Evolutionary conservation across 202 grass and related monocot genomes (phyloP).

Genomic region (Setaria viridis): DNA sequence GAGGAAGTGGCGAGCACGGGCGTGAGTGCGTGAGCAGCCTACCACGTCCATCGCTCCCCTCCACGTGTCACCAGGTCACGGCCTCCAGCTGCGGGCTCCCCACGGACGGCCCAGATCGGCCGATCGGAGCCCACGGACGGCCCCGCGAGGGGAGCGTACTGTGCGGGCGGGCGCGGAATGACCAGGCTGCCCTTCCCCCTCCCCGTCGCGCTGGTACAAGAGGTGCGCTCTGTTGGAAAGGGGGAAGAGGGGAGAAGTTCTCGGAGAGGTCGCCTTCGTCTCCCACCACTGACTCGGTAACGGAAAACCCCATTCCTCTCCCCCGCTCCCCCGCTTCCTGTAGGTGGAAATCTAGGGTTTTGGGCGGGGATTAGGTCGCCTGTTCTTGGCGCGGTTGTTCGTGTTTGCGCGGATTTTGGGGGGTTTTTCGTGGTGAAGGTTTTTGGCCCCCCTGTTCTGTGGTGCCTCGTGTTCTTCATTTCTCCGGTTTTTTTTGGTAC

Average conservation of each 20-base stretch:
- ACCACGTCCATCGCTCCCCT: neutral
- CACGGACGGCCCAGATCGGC: conserved; percentile 11
- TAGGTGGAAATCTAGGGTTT: conserved; percentile 51
- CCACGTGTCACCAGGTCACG: neutral
- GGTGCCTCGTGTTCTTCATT: neutral
- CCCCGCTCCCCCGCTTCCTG: neutral
- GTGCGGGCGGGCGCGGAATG: neutral
- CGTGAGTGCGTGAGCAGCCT: conserved; percentile 5
- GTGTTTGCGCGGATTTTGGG: neutral
- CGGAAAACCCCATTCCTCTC: neutral
- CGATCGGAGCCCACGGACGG: neutral
- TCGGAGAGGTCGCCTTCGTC: conserved; percentile 32
- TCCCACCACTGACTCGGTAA: conserved; percentile 7
- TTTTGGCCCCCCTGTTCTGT: too few relatives aligned
- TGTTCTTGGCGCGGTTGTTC: neutral
- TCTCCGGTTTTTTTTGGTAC: neutral
- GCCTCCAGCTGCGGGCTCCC: neutral
- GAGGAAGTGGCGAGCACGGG: conserved; percentile 42
- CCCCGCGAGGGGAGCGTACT: neutral
- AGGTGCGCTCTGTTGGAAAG: neutral
- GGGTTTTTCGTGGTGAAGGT: too few relatives aligned
- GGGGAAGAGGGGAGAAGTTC: neutral
- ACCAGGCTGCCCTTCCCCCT: conserved; percentile 1
- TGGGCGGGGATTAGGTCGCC: neutral
- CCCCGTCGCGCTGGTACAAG: neutral